Evolutionary conservation across 1,284 basidiomycete species (phyloP).

Genomic region (Polyporus tsugae): DNA sequence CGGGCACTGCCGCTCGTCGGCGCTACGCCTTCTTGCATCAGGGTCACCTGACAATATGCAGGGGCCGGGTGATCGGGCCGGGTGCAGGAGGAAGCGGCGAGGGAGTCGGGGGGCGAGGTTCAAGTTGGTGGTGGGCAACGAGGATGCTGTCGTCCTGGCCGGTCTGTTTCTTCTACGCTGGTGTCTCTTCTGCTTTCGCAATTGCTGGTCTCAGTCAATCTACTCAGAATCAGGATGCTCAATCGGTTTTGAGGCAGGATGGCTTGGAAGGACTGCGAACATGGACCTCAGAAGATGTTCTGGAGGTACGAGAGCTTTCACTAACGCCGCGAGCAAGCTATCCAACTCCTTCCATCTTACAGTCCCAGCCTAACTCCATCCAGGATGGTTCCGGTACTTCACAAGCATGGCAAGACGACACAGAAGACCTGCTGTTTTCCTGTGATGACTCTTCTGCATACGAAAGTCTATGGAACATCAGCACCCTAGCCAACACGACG

Average conservation of each 20-base stretch:
- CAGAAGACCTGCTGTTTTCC: neutral
- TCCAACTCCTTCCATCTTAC: neutral
- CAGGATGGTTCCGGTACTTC: neutral
- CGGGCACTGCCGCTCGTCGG: too few relatives aligned
- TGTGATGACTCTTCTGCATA: neutral
- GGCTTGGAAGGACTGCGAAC: neutral
- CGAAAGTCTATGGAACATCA: conserved; percentile 37
- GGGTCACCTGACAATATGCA: neutral
- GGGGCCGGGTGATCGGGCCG: neutral
- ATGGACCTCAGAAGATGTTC: neutral
- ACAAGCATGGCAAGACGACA: neutral
- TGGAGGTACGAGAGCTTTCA: neutral
- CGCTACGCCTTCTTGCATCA: too few relatives aligned
- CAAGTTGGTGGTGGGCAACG: neutral
- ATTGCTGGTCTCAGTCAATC: too few relatives aligned
- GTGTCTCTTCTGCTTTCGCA: neutral
- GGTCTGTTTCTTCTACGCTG: neutral
- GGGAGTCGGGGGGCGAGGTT: neutral
- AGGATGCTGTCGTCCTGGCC: neutral
- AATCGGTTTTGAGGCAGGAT: neutral
- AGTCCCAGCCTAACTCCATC: neutral
- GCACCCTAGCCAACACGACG: conserved; percentile 44
- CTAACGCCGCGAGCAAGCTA: neutral
- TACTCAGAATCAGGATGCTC: neutral
- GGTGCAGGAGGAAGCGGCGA: neutral